Base-by-base conservation (phyloP, 2,329 filamentous ascomycete genomes). In the Juglanconis oblonga region DNA sequence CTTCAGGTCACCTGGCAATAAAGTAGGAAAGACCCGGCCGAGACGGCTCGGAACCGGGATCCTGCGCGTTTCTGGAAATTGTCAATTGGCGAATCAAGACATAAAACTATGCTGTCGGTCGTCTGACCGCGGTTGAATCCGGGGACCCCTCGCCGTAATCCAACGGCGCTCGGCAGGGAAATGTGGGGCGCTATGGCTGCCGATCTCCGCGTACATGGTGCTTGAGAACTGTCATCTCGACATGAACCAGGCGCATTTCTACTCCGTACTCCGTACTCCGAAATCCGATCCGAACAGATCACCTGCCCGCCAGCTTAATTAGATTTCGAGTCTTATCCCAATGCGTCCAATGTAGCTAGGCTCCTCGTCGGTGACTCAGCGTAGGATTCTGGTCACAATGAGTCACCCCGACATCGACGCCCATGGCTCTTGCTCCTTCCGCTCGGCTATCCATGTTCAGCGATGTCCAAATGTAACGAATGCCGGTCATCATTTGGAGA, bases 81-180 rank as follows among this genome's bases (percentile, higher is more conserved):
- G 48, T 57, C 61, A 62, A 61, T 61, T 62, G 61, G 47, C 57
- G 61, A 62, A 62, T 62, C 53, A 55, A 50, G 44, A 36, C 10
- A 13, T 3, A 14, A 9, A 7, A 6, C 17, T 31, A 4, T 36
- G n/a, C 11, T 42, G 54, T 61, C 61, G 54, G 54, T 61, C 61
- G 54, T 44, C 61, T 61, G 57, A 55, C 51, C 51, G 40, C 13
- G 24, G 24, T 24, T 24, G 24, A 24, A 24, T 2, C 24, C 24
- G 24, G 24, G 24, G 42, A 40, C 29, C 32, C 47, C 29, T 29
- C 32, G 11, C 36, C 36, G 45, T 29, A 24, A 36, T 33, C 6
- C 24, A 29, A 54, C 52, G 52, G 52, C 33, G 52, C 38, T 54
- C 52, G 52, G 52, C 40, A 44, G 33, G 36, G 49, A 11, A 33